phyloP scores from a whole-genome alignment of 2,329 filamentous ascomycete genomes.

The Colletotrichum eleusines region DNA sequence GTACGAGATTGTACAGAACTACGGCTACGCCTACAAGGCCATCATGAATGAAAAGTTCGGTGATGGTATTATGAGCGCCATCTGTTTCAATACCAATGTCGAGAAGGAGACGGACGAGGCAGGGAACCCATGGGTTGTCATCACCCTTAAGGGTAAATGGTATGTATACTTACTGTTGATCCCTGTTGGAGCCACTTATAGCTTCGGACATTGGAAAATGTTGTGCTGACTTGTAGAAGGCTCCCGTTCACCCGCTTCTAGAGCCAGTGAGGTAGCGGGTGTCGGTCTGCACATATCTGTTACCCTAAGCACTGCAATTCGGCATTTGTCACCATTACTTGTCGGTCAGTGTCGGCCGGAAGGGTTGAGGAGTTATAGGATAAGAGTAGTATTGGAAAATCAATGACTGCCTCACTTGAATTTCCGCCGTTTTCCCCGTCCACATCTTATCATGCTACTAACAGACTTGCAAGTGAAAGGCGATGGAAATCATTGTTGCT shows the following conservation, averaged over 20 bases:
- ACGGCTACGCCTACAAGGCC: slow-evolving; percentile 95
- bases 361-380: neutral
- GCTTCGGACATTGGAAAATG: neutral
- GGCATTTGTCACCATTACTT: neutral
- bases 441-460: neutral
- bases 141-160: slow-evolving; percentile 88
- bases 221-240: slow-evolving; percentile 44
- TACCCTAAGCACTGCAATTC: neutral
- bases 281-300: neutral
- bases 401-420: neutral
- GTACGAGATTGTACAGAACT: slow-evolving; percentile 97
- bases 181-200: neutral
- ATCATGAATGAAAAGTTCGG: slow-evolving; percentile 95
- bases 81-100: slow-evolving; percentile 89
- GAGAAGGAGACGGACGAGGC: slow-evolving; percentile 93
- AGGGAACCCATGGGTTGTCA: slow-evolving; percentile 85
- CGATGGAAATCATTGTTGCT: neutral
- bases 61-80: slow-evolving; percentile 97
- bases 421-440: neutral
- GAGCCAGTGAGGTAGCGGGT: neutral
- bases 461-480: neutral
- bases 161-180: slow-evolving; percentile 79
- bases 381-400: neutral
- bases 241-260: slow-evolving; percentile 54
- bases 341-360: neutral